A percentile compares a stretch with the other conserved stretches of the same genome.
Evolutionary conservation across 371 early-diverging fungal species (phyloP).

Genomic region (Syncephalastrum monosporum): DNA sequence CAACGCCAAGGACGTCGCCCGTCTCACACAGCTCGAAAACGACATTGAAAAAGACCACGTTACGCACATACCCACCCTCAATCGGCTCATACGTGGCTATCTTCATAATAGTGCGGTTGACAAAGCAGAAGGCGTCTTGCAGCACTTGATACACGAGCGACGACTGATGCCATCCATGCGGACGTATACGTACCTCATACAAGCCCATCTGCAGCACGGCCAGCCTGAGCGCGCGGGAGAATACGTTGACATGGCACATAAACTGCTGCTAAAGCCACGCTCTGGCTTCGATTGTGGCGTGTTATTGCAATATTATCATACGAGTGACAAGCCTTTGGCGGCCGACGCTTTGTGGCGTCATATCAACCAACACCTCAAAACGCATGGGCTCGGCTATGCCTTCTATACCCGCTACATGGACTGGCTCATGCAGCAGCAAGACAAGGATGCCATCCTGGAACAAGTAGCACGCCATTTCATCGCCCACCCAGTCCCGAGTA

Average conservation of each 20-base stretch:
- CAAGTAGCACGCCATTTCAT: slow-evolving; percentile 4
- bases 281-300: slow-evolving; percentile 34
- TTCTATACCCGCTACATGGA: slow-evolving; percentile 33
- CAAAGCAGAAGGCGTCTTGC: slow-evolving; percentile 23
- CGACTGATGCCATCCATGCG: slow-evolving; percentile 37
- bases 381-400: slow-evolving; percentile 21
- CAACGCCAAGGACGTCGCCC: slow-evolving; percentile 11
- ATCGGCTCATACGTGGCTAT: slow-evolving; percentile 41
- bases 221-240: slow-evolving; percentile 17
- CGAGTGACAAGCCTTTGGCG: slow-evolving; percentile 28
- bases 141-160: slow-evolving; percentile 7
- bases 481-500: no score
- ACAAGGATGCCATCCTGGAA: neutral
- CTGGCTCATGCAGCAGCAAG: slow-evolving; percentile 15
- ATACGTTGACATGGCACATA: slow-evolving; percentile 31
- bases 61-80: slow-evolving; percentile 26
- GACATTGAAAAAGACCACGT: slow-evolving; percentile 24
- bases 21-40: slow-evolving; percentile 16
- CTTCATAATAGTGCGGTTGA: slow-evolving; percentile 17
- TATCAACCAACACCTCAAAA: slow-evolving; percentile 22
- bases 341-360: slow-evolving; percentile 44
- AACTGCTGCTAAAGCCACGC: slow-evolving; percentile 16
- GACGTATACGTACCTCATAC: slow-evolving; percentile 35
- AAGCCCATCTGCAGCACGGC: slow-evolving; percentile 26
- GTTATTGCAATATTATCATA: slow-evolving; percentile 27